A percentile compares a stretch with the other conserved stretches of the same genome.
Conservation (phyloP, 2,329 filamentous ascomycete species). For the Neonectria sp. region DNA sequence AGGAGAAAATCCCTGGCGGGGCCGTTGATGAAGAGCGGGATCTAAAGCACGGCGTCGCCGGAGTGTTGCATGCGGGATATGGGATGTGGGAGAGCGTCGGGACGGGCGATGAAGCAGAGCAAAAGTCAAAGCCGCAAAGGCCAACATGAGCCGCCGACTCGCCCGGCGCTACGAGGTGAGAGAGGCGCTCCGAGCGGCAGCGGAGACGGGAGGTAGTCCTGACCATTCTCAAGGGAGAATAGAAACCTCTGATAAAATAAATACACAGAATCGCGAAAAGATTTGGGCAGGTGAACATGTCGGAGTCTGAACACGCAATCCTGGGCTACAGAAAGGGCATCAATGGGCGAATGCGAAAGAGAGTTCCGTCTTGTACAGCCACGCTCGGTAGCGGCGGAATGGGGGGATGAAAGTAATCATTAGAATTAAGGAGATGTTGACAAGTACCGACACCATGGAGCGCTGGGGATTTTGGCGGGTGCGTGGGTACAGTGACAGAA, state of each 20-base stretch:
- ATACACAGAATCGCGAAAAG: neutral
- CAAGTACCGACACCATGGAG: conserved; percentile 13
- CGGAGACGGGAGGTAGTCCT: neutral
- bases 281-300: neutral
- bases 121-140: neutral
- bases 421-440: conserved; percentile 6
- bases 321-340: neutral
- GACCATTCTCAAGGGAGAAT: neutral
- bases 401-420: neutral
- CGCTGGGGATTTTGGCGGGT: conserved; percentile 1
- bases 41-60: conserved; percentile 23
- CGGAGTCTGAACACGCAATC: neutral
- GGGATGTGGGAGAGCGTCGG: conserved; percentile 26
- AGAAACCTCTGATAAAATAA: neutral
- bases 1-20: conserved; percentile 16
- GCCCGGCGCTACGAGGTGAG: neutral
- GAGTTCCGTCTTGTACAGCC: conserved; percentile 17
- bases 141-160: neutral
- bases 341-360: conserved; percentile 7
- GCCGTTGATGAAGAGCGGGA: conserved; percentile 16
- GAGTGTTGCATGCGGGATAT: neutral
- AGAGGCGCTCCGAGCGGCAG: neutral
- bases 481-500: conserved; percentile 15
- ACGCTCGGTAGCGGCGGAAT: conserved; percentile 18
- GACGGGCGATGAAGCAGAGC: conserved; percentile 10